These are phyloP conservation scores for Myriosclerotinia curreyana DNA, from an alignment of 2,329 filamentous ascomycete species.

Conservation along the genomic window DNA sequence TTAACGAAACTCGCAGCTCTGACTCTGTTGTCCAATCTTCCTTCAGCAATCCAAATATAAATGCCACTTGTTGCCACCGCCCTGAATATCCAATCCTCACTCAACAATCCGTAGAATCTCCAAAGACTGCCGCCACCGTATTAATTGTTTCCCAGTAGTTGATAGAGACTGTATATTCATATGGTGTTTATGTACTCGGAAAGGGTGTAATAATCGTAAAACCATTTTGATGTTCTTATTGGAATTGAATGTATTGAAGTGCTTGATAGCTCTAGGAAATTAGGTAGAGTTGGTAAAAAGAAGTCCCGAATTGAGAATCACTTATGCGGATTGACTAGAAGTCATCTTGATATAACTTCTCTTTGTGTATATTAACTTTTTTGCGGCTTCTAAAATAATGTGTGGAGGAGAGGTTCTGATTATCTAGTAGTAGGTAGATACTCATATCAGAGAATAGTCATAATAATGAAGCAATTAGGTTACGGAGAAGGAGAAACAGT, in stretches of 20 bases:
- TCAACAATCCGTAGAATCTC: neutral
- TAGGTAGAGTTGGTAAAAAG: neutral
- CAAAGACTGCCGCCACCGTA: conserved; percentile 27
- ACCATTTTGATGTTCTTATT: conserved; percentile 46
- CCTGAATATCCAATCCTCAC: neutral
- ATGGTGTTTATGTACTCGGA: conserved; percentile 47
- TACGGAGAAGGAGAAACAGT: neutral
- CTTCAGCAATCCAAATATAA: neutral
- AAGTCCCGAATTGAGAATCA: conserved; percentile 9
- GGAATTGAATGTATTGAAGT: neutral
- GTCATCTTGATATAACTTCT: conserved; percentile 19
- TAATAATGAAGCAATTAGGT: neutral
- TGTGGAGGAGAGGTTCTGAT: neutral
- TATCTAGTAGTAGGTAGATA: neutral
- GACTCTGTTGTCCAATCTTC: neutral
- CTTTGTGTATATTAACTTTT: neutral
- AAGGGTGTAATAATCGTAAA: conserved; percentile 43
- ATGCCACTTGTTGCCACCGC: conserved; percentile 4
- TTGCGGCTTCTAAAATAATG: neutral
- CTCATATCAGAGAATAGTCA: neutral
- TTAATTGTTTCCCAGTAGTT: conserved; percentile 26
- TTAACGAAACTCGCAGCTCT: neutral
- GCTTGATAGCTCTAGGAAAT: neutral
- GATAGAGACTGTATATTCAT: conserved; percentile 49
- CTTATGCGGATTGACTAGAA: conserved; percentile 16